Evolutionary conservation across 352 stramenopile genomes (phyloP), one percentile per base, ranked within the genome.

Genomic region (Phytophthora melonis): DNA sequence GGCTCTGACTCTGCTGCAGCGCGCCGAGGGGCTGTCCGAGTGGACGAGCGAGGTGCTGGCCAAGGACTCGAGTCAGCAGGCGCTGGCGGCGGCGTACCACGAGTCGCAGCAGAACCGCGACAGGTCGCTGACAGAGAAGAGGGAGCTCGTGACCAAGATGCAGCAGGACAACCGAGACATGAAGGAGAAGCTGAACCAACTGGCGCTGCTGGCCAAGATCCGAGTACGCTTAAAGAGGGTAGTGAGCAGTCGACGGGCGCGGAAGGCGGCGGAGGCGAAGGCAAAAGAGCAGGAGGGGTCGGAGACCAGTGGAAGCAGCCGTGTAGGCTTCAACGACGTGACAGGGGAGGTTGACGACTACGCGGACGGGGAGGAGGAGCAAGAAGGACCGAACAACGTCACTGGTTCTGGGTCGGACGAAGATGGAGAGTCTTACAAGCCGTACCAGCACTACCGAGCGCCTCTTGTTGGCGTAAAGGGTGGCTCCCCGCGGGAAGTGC

Each of bases 1-100:
- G 76, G 89, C 89, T n/a, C 76, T 93, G 5, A 78, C 86, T 27
- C 59, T 94, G 41, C 68, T 95, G n/a, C 80, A 93, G 67, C 87
- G 89, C 5, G 89, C 89, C 18, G 89, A 95, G 54, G 83, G 79
- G 0, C 64, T 95, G 11, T 84, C 88, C 9, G 86, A 88, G 18
- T 95, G 89, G 89, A 81, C 79, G 1, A 79, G 60, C 7, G 70
- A 83, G 6, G 74, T 93, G 9, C 69, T 86, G 54, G 72, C 77
- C 14, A 56, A 72, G 41, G 70, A 78, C 56, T 73, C 70, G 13
- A 75, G 71, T 73, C 68, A 80, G 71, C 50, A 81, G 77, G 54
- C 74, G 66, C 70, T 92, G 11, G 75, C 74, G 13, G 72, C 64
- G 1, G 87, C 87, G n/a, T 81, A 90, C 50, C 73, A 81, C 5